phyloP scores from a whole-genome alignment of 2,329 filamentous ascomycete species.

The Neofusicoccum umdonicola region DNA sequence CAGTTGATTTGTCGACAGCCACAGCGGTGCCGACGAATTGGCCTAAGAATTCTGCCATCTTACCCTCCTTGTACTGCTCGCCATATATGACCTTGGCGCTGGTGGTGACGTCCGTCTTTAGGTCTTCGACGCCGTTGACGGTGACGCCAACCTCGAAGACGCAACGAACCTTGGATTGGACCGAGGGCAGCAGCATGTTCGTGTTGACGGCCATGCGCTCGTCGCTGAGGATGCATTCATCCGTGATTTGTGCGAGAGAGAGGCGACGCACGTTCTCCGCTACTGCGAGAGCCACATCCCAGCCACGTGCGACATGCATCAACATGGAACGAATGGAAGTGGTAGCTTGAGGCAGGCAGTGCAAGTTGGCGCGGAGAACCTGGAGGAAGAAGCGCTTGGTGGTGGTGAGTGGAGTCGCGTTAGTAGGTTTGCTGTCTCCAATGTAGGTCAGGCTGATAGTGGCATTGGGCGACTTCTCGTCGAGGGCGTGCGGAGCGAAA shows the following conservation, averaged over 20 bases:
- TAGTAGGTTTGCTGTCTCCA: conserved; percentile 55
- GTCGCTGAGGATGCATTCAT: conserved; percentile 63
- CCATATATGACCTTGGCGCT: conserved; percentile 68
- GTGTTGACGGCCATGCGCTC: conserved; percentile 61
- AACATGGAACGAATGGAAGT: conserved; percentile 61
- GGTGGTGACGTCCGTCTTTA: conserved; percentile 27
- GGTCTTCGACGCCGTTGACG: conserved; percentile 48
- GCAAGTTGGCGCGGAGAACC: conserved; percentile 66
- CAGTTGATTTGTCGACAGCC: conserved; percentile 22
- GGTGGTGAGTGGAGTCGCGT: conserved; percentile 56
- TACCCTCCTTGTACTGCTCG: conserved; percentile 71
- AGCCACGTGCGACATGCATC: conserved; percentile 58
- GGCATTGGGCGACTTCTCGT: conserved; percentile 42
- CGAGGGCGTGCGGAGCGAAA: conserved; percentile 46
- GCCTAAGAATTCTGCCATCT: conserved; percentile 69
- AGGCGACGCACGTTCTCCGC: conserved; percentile 61
- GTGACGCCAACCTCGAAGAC: conserved; percentile 58
- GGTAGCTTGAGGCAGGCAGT: conserved; percentile 58
- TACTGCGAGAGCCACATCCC: conserved; percentile 63
- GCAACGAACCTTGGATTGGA: conserved; percentile 69
- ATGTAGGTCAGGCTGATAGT: conserved; percentile 71
- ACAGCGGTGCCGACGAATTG: conserved; percentile 48
- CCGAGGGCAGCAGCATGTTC: conserved; percentile 60
- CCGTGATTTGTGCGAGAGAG: conserved; percentile 63
- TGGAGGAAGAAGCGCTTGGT: conserved; percentile 76